A percentile compares a stretch with the other conserved stretches of the same genome.
Evolutionary conservation across 768 basidiomycete species (phyloP).

Genomic region (Lentinula sp.): DNA sequence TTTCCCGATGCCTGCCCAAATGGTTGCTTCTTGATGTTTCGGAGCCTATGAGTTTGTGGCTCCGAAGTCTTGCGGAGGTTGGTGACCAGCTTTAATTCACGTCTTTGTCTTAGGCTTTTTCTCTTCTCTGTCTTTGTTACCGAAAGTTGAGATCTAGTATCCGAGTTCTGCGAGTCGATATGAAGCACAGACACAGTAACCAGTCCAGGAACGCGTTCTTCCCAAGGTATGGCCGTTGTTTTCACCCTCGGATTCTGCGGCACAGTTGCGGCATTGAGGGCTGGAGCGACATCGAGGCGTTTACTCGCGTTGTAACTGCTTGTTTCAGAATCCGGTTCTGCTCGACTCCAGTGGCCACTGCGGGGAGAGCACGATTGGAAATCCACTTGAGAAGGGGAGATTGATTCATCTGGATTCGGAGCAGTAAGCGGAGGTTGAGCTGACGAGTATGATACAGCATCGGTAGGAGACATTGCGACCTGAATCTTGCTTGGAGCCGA

Average conservation of each 20-base stretch:
- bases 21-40: no score
- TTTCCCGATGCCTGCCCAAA: no score
- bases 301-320: neutral
- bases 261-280: neutral
- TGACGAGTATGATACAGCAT: neutral
- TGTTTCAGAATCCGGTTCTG: neutral
- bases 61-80: neutral
- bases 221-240: neutral
- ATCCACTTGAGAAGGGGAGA: neutral
- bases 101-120: neutral
- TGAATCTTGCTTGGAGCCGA: neutral
- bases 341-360: neutral
- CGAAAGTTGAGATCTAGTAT: neutral
- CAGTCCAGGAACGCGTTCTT: neutral
- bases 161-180: neutral
- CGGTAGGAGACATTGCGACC: neutral
- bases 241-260: neutral
- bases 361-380: no score
- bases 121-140: neutral
- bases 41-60: no score
- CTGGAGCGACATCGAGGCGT: neutral
- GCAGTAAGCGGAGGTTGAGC: no score
- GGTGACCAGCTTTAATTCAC: neutral
- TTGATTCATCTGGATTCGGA: neutral
- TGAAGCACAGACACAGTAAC: neutral